Evolutionary conservation across 345 rosid genomes (phyloP), one percentile per base, ranked within the genome.

Genomic region (Lagerstroemia speciosa): DNA sequence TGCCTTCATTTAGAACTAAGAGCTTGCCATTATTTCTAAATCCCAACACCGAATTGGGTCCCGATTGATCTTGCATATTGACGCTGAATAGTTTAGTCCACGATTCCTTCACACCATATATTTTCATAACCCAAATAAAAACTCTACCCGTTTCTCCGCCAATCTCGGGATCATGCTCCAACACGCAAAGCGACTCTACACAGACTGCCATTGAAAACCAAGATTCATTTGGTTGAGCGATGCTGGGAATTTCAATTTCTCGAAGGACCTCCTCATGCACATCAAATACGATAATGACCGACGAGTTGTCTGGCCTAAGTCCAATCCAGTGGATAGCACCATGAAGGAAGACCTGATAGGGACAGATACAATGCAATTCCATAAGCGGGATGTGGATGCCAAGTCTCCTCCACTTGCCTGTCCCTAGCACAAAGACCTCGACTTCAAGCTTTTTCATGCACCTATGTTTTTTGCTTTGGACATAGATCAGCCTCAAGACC

Each of bases 291-390:
- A 73, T 77, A 6, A 75, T 8, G 46, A 36, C 38, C 38, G 74
- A 33, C 33, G 33, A 63, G 8, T 48, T 43, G 1, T 43, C 63
- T 0, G 34, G 68, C 45, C 65, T 50, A 30, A 69, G 68, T 26
- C 80, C 84, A 62, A 83, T 71, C 83, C 86, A 83, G 66, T 83
- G 82, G 22, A 83, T 57, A 33, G 74, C 75, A 27, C 80, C 79
- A 38, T 76, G 63, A 24, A 76, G 46, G 64, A 67, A 70, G 37
- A 37, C 80, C 62, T 68, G 74, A 1, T n/a, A n/a, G n/a, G 64
- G 27, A 8, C 46, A 14, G 5, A 75, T 77, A 46, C 60, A 33
- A 19, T 74, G 72, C n/a, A 70, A 46, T 1, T 74, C 67, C 0
- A 68, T 33, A 58, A 74, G 70, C 2, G 79, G 74, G n/a, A 65